Evolutionary conservation across 768 basidiomycete species (phyloP), one percentile per base, ranked within the genome.

Genomic region (Albatrellus ellisii): DNA sequence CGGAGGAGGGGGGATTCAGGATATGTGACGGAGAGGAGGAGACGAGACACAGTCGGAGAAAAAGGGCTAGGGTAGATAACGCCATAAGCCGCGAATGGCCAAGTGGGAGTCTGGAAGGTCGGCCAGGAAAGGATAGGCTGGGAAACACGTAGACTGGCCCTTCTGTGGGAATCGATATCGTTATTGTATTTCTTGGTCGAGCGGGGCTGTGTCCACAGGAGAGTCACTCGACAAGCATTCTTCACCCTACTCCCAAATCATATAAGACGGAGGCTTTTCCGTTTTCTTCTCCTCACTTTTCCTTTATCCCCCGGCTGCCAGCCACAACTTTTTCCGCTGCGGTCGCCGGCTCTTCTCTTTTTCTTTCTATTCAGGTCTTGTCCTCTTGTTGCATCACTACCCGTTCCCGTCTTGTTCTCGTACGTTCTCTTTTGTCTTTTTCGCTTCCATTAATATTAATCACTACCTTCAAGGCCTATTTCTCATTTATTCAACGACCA

Each of bases 271-370:
- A 36, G 14, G 17, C 35, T 18, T 36, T 36, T 60, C 57, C 50
- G 52, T 55, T 51, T 54, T 59, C 52, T 56, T 54, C 48, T 59
- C 51, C 36, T 33, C 37, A 26, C 31, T 24, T 29, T 38, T 39
- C 36, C 26, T 31, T 27, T 20, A 17, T 41, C 45, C 37, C 42
- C 5, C 44, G 34, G 42, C 48, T 51, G 56, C 55, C 54, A 61
- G 56, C 59, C 55, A 58, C 55, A 63, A 62, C 62, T 63, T 66
- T 60, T 52, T 65, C 53, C 50, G 59, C 59, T 55, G 46, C 50
- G 35, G 35, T 36, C 8, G 8, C 6, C 31, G 18, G 11, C 31
- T 18, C 31, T 32, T 36, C 20, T 36, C 35, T 21, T 36, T 21
- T 10, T 21, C 35, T 36, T 22, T 36, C 25, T 36, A 22, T 36